These are phyloP conservation scores for Globisporangium cederbergense DNA, from an alignment of 352 stramenopile species.

Conservation along the genomic window DNA sequence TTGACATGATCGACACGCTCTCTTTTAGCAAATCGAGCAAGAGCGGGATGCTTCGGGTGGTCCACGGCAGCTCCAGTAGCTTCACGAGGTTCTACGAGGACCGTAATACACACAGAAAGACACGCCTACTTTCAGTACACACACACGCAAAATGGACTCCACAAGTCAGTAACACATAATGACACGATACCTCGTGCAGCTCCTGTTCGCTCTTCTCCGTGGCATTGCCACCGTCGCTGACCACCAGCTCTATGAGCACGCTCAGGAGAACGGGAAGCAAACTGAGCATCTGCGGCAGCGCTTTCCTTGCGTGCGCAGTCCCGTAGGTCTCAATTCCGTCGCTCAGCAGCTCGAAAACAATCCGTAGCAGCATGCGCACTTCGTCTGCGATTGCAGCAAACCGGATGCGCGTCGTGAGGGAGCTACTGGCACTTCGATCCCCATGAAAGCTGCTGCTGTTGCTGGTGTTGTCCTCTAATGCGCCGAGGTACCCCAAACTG, in stretches of 20 bases:
- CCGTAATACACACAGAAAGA: background rate
- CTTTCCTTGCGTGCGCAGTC: constrained; percentile 23
- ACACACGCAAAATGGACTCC: background rate
- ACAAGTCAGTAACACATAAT: background rate
- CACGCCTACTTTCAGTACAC: background rate
- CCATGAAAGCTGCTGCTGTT: background rate
- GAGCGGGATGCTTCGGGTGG: constrained; percentile 38
- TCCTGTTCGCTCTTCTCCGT: constrained; percentile 4
- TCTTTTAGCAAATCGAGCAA: constrained; percentile 62
- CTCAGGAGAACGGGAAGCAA: constrained; percentile 55
- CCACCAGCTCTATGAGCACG: constrained; percentile 32
- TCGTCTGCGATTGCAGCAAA: constrained; percentile 38
- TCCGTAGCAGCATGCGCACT: constrained; percentile 47
- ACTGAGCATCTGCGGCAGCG: constrained; percentile 56
- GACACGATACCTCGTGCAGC: constrained; percentile 27
- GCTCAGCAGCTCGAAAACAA: constrained; percentile 49
- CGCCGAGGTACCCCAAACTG: constrained; percentile 55
- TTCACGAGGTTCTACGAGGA: constrained; percentile 43
- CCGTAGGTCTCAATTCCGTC: constrained; percentile 33
- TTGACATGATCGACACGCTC: constrained; percentile 37
- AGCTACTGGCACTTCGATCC: background rate
- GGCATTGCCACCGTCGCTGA: background rate
- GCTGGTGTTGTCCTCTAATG: constrained; percentile 31
- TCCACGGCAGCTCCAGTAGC: constrained; percentile 71
- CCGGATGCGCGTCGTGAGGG: constrained; percentile 2